Evolutionary conservation across 1,139 yeast species (phyloP).

Genomic region (Saccharomyces pastorianus): DNA sequence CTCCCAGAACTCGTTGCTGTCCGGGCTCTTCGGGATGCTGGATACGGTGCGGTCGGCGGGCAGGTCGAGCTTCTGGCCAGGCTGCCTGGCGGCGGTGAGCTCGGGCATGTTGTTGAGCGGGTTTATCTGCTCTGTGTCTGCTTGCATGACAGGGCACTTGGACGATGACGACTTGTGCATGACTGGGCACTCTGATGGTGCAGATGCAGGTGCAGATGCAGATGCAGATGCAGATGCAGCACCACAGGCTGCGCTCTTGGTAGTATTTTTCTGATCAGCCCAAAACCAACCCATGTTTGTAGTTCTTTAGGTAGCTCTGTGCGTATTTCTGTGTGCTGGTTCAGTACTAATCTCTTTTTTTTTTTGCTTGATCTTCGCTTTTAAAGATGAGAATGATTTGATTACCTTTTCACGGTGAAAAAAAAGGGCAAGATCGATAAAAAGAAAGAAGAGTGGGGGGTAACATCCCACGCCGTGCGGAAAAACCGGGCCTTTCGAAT

Average conservation of each 20-base stretch:
- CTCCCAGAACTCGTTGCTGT: conserved; percentile 74
- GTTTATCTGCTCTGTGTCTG: conserved; percentile 35
- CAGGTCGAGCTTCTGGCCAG: conserved; percentile 70
- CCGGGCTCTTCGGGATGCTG: conserved; percentile 76
- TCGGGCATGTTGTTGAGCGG: conserved; percentile 90
- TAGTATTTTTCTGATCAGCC: conserved; percentile 39
- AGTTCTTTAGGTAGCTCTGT: conserved; percentile 26
- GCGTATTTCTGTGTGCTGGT: background rate
- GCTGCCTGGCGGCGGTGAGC: conserved; percentile 57
- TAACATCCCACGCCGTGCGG: background rate
- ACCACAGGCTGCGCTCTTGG: conserved; percentile 1
- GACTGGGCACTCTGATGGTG: conserved; percentile 33
- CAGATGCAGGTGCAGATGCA: background rate
- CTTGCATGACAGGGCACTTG: conserved; percentile 5
- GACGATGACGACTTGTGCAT: conserved; percentile 25
- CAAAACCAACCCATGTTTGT: conserved; percentile 65
- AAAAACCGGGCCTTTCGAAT: background rate
- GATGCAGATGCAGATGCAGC: conserved; percentile 15
- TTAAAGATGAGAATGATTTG: background rate
- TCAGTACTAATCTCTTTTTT: background rate
- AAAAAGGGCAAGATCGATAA: background rate
- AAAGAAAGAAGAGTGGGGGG: background rate
- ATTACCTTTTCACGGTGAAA: background rate
- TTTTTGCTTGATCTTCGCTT: background rate
- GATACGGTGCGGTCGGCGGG: conserved; percentile 82